Conservation (phyloP, 169 alveolate genomes). For the Sarcocystis neurona region DNA sequence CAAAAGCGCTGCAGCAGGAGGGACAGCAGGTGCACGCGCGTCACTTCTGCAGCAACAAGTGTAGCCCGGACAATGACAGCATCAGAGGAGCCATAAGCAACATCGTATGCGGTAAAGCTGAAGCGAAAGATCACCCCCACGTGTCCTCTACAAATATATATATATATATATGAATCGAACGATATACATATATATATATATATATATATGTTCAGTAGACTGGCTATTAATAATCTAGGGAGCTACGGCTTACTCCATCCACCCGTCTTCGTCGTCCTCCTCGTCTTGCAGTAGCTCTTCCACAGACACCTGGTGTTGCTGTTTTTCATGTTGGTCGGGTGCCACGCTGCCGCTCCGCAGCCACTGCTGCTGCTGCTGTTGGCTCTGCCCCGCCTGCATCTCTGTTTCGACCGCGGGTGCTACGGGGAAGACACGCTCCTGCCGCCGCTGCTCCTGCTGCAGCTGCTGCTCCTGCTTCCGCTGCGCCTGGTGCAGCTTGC, state of each 20-base stretch:
- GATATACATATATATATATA: neutral
- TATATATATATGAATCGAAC: neutral
- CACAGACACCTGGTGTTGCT: neutral
- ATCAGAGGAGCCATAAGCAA: too few species aligned
- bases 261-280: conserved; percentile 17
- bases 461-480: too few species aligned
- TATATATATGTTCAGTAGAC: neutral
- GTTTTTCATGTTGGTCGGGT: neutral
- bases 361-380: neutral
- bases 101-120: too few species aligned
- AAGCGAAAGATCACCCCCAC: too few species aligned
- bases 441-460: too few species aligned
- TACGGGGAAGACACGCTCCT: neutral
- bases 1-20: too few species aligned
- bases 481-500: neutral
- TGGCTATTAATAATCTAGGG: neutral
- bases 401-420: neutral
- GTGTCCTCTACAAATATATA: too few species aligned
- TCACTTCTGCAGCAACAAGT: too few species aligned
- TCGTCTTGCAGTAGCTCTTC: conserved; percentile 15
- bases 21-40: too few species aligned
- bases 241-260: conserved; percentile 4
- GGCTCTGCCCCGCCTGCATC: neutral
- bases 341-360: neutral
- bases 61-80: too few species aligned